Base-by-base conservation (phyloP, 768 basidiomycete genomes). In the Termitomyces sp. region DNA sequence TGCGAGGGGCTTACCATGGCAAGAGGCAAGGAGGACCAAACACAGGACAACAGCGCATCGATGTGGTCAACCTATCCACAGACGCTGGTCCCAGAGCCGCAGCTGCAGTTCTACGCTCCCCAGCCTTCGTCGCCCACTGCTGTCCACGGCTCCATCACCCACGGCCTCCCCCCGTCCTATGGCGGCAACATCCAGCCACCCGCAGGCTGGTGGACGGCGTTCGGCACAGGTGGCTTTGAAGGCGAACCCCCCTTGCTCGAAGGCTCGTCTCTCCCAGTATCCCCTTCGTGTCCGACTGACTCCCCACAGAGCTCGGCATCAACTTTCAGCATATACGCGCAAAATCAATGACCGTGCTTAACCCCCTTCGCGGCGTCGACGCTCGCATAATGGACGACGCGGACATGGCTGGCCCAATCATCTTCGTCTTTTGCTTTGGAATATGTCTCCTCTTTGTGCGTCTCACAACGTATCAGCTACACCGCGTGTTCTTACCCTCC, bases 351-450 rank as follows among this genome's bases (percentile, higher is more conserved):
- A 95, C 97, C 0, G 97, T 98, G 8, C 84, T 99, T 53, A 98
- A 99, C 68, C 97, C 97, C 4, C 76, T 98, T 22, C 81, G 84
- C 58, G 79, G 78, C 52, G 84, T 95, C 34, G 89, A 97, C 61
- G 91, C 89, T 62, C 88, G 83, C 58, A 98, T 99, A 60, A 99
- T 99, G 97, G 97, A 99, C 72, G 97, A 99, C 66, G 95, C 96
- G 22, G 97, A 99, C 75, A 81, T 99, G 33, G 95, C 96, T 9
- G 97, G 97, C 0, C 97, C 97, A 9, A 83, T 98, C 48, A 84
- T 98, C 6, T 98, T 98, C 76, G 89, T 89, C 69, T 93, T 98
- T 71, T 92, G 92, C 66, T 98, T 98, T 71, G 97, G 89, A 13
- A 88, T 91, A 44, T 93, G 91, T 68, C 81, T 99, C 2, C 83